These are phyloP conservation scores for Calonectria montana DNA, from an alignment of 2,329 filamentous ascomycete species.

Conservation along the genomic window DNA sequence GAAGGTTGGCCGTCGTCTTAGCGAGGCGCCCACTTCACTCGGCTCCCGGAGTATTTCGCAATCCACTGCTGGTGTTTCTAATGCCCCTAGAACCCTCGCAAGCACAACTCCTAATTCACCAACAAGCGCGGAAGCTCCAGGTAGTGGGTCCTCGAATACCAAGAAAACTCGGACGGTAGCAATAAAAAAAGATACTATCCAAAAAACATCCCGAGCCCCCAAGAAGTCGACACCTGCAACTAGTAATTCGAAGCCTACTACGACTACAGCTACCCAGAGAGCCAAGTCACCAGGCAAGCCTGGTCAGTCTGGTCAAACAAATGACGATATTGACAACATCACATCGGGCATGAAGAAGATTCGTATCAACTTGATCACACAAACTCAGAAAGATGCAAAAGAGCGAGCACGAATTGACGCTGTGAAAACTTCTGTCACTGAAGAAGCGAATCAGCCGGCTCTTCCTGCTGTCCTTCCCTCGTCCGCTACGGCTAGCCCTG, in stretches of 20 bases:
- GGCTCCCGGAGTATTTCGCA: slow-evolving; percentile 23
- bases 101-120: slow-evolving; percentile 53
- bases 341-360: slow-evolving; percentile 71
- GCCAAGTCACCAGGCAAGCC: slow-evolving; percentile 25
- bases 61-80: slow-evolving; percentile 20
- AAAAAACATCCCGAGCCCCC: slow-evolving; percentile 46
- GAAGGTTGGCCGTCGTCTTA: slow-evolving; percentile 60
- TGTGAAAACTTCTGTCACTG: slow-evolving; percentile 28
- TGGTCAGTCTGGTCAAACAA: slow-evolving; percentile 22
- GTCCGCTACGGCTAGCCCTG: not conserved
- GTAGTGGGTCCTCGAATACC: slow-evolving; percentile 57
- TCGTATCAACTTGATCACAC: slow-evolving; percentile 70
- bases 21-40: slow-evolving; percentile 56
- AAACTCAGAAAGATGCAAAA: slow-evolving; percentile 67
- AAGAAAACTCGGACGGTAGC: slow-evolving; percentile 70
- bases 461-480: slow-evolving; percentile 6
- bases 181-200: slow-evolving; percentile 54
- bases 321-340: slow-evolving; percentile 64
- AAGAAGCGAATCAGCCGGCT: not conserved
- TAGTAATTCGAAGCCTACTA: slow-evolving; percentile 25
- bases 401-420: slow-evolving; percentile 48
- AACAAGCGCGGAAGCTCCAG: slow-evolving; percentile 53
- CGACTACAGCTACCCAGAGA: slow-evolving; percentile 19
- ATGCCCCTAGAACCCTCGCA: slow-evolving; percentile 34
- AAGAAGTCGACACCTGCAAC: slow-evolving; percentile 50